phyloP scores from a whole-genome alignment of 176 grass and related monocot species.

The Microstegium vimineum region DNA sequence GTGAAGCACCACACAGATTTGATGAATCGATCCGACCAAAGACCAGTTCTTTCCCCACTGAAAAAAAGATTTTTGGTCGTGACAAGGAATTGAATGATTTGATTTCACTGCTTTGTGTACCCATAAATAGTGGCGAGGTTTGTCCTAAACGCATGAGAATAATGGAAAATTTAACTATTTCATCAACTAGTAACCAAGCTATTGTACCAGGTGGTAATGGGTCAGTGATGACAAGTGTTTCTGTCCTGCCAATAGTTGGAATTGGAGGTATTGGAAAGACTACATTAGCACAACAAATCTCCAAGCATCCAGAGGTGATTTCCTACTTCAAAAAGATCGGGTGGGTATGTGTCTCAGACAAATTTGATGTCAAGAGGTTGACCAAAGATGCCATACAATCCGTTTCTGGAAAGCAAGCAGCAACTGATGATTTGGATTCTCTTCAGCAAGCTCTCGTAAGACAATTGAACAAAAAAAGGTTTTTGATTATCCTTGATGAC shows the following conservation, averaged over 20 bases:
- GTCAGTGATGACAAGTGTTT: not conserved
- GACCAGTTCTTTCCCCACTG: not conserved
- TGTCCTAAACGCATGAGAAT: not conserved
- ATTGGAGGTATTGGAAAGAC: slow-evolving; percentile 48
- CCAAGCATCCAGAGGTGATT: slow-evolving; percentile 1
- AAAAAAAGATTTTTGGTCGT: not conserved
- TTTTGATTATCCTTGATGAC: slow-evolving; percentile 36
- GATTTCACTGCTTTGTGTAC: not conserved
- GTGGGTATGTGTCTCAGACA: slow-evolving; percentile 38
- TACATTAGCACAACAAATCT: slow-evolving; percentile 29
- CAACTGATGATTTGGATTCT: slow-evolving; percentile 13
- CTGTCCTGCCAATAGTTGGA: slow-evolving; percentile 28
- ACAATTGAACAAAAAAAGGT: not conserved
- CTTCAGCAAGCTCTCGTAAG: slow-evolving; percentile 5
- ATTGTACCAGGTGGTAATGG: not conserved
- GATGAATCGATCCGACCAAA: not conserved
- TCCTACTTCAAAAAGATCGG: slow-evolving; percentile 15
- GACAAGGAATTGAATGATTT: not conserved
- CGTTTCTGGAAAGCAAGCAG: not conserved
- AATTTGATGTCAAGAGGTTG: slow-evolving; percentile 23
- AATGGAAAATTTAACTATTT: not conserved
- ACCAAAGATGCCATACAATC: no score
- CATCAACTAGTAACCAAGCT: not conserved
- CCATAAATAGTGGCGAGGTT: not conserved
- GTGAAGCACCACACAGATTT: not conserved